Evolutionary conservation across 768 basidiomycete species (phyloP), one percentile per base, ranked within the genome.

Genomic region (Suillus weaverae): DNA sequence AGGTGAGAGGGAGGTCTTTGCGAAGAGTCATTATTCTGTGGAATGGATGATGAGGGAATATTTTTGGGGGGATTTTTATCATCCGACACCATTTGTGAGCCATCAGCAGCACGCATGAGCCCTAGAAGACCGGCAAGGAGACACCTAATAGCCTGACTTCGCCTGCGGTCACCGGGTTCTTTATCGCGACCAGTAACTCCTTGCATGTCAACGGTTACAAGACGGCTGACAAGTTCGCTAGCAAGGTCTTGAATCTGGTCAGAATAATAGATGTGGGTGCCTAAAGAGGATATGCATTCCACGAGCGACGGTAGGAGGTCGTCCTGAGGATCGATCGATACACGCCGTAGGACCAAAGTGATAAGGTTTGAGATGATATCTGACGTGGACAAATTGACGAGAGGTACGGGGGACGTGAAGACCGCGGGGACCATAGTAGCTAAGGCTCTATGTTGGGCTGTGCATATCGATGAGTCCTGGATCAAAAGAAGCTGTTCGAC

Each of bases 171-270:
- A 62, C 72, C 77, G 14, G 71, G 73, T 14, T 73, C 74, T 64
- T 71, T 79, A n/a, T 77, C 78, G 18, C 77, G 77, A 10, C 79
- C 79, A 0, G 82, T 70, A 3, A 85, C 72, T 8, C 89, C 89
- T 69, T 87, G 89, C 4, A 85, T 79, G 69, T 95, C 91, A 32
- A 95, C 77, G 3, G 86, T 79, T 5, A 88, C 81, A 18, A 97
- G 83, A 20, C 94, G 87, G 66, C 84, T 85, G 48, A 94, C 86
- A 53, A 96, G 78, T 74, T 96, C 95, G 62, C 87, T 89, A 2
- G 93, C 87, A 51, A 97, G 86, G 72, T 97, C 96, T 71, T 94
- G 93, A 59, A 95, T 94, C 77, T 98, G 96, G 75, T 97, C 96
- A 44, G 94, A 91, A 72, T 98, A 98, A 79, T 97, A 96, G 62